Base-by-base conservation (phyloP, 2,329 filamentous ascomycete genomes). In the Pseudogymnoascus sp. region DNA sequence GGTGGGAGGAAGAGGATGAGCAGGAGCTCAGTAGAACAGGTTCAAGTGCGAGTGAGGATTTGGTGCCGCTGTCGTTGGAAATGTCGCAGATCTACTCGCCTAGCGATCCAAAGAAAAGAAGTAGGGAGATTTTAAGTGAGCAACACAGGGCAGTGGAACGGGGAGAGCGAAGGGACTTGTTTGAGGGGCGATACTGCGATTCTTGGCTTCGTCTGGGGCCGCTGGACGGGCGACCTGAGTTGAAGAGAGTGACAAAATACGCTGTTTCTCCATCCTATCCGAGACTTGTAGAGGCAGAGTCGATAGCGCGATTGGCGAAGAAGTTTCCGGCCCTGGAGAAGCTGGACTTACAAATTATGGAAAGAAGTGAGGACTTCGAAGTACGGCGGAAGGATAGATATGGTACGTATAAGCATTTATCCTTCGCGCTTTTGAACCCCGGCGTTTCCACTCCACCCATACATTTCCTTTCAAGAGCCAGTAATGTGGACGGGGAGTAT, bases 131-230 rank as follows among this genome's bases (percentile, higher is more conserved):
- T 45, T 60, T 58, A n/a, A 21, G 61, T n/a, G 33, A 41, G 12
- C 23, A 62, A 37, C 35, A 21, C 2, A n/a, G 21, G 38, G 9
- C 43, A 40, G 43, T 18, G 9, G 59, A 61, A 37, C 23, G 33
- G 7, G 63, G 64, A 23, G 60, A 63, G 18, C 62, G 64, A 18
- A 11, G 49, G 28, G 64, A 66, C 58, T 35, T 66, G 16, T 65
- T 38, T 31, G 60, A 64, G 5, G 38, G 62, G 18, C 62, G 65
- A 16, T 61, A 65, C 28, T 37, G 64, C 38, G 40, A 65, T 64
- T 66, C 65, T 28, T 23, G 63, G 37, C n/a, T 64, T 55, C 62
- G 38, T 3, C 49, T 55, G 8, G 49, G 49, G 9, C 16, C 49
- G 28, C 28, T 55, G 5, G 28, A 55, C 3, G 49, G 49, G 9